A percentile compares a stretch with the other conserved stretches of the same genome.
Evolutionary conservation across 179 eudicot species (phyloP).

Genomic region (Sideroxylon spinosum): DNA sequence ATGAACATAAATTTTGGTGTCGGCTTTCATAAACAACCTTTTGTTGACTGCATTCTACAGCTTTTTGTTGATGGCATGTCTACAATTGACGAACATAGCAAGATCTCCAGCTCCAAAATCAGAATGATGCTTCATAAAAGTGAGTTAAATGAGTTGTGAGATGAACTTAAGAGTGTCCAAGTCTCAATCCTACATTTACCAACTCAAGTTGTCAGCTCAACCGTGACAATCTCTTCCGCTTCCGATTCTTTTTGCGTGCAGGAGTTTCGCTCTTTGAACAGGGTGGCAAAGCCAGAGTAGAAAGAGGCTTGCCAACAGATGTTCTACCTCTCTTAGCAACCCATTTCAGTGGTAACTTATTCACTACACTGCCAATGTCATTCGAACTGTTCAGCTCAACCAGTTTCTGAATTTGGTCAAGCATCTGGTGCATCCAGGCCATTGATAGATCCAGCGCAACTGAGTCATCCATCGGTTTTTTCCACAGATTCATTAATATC

Average conservation of each 20-base stretch:
- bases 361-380: conserved; percentile 47
- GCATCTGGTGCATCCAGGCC: conserved; percentile 60
- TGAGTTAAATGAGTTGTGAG: neutral
- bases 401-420: conserved; percentile 56
- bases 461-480: conserved; percentile 71
- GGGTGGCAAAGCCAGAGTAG: conserved; percentile 24
- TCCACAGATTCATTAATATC: conserved; percentile 40
- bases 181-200: neutral
- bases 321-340: conserved; percentile 49
- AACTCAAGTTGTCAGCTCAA: conserved; percentile 18
- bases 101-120: neutral
- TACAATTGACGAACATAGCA: conserved; percentile 1
- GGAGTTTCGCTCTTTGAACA: conserved; percentile 21
- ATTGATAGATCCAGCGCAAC: conserved; percentile 62
- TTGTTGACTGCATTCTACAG: too few relatives aligned
- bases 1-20: neutral
- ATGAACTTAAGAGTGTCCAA: neutral
- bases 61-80: neutral
- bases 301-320: conserved; percentile 31
- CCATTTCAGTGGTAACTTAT: conserved; percentile 63
- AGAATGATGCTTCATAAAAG: neutral
- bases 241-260: conserved; percentile 32
- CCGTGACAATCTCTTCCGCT: conserved; percentile 48
- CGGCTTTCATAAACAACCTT: neutral
- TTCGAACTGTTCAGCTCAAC: conserved; percentile 49